phyloP scores from a whole-genome alignment of 129 eudicot genomes.

The Sambucus nigra region DNA sequence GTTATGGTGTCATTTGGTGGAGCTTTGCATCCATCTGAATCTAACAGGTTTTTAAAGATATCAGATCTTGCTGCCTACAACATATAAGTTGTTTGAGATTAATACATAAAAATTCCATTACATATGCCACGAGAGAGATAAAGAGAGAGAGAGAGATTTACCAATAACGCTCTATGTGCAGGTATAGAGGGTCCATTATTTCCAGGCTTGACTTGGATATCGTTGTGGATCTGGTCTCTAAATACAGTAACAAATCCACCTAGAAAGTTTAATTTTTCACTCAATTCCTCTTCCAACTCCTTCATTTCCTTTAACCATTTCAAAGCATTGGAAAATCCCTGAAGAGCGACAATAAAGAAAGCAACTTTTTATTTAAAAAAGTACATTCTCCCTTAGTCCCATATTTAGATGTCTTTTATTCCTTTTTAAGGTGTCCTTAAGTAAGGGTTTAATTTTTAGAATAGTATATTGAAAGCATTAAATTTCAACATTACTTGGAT shows the following conservation, averaged over 20 bases:
- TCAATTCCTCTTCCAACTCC: constrained; percentile 66
- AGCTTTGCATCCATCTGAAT: constrained; percentile 84
- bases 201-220: constrained; percentile 80
- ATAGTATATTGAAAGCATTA: too few species aligned
- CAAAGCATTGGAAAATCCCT: constrained; percentile 77
- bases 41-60: constrained; percentile 72
- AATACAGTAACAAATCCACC: constrained; percentile 62
- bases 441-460: too few species aligned
- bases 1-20: constrained; percentile 56
- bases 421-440: too few species aligned
- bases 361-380: too few species aligned
- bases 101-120: background rate
- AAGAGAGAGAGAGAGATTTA: constrained; percentile 10
- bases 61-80: constrained; percentile 73
- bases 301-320: constrained; percentile 92
- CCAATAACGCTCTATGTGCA: constrained; percentile 84
- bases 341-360: constrained; percentile 8
- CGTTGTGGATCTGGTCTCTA: constrained; percentile 69
- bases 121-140: background rate
- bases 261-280: constrained; percentile 54
- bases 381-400: too few species aligned
- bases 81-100: background rate
- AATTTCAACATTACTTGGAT: too few species aligned
- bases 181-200: constrained; percentile 66
- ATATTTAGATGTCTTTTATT: too few species aligned